A percentile compares a stretch with the other conserved stretches of the same genome.
Evolutionary conservation across 306 rosid species (phyloP).

Genomic region (Alnus rubra): DNA sequence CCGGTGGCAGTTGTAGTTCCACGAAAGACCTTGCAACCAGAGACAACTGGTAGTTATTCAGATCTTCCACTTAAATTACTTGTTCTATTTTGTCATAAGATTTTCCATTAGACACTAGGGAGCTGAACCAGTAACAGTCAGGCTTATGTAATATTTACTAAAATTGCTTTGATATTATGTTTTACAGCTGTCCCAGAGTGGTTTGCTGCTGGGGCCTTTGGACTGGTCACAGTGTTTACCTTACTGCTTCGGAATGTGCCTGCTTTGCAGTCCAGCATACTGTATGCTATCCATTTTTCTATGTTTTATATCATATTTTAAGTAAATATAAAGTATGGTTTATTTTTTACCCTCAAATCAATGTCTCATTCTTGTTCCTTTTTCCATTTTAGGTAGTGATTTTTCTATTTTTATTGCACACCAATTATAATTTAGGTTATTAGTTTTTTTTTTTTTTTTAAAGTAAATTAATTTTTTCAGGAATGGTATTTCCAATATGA

Average conservation of each 20-base stretch:
- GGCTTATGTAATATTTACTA: constrained; percentile 17
- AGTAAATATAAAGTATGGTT: neutral
- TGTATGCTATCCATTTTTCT: constrained; percentile 50
- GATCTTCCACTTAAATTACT: constrained; percentile 9
- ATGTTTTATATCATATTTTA: neutral
- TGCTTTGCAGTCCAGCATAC: constrained; percentile 75
- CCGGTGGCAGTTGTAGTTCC: constrained; percentile 98
- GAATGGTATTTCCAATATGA: constrained; percentile 11
- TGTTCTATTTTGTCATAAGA: neutral
- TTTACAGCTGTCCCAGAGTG: constrained; percentile 93
- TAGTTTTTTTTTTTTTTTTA: neutral
- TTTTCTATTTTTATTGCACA: neutral
- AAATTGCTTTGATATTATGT: constrained; percentile 17
- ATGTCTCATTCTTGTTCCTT: constrained; percentile 4
- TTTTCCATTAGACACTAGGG: neutral
- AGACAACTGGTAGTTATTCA: constrained; percentile 66
- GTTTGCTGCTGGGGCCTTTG: constrained; percentile 95
- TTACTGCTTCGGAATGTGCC: constrained; percentile 91
- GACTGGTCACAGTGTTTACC: constrained; percentile 84
- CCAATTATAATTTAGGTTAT: neutral
- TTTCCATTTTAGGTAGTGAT: neutral
- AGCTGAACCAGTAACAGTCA: neutral
- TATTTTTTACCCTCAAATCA: constrained; percentile 1
- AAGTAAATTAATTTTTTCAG: constrained; percentile 13
- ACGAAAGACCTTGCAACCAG: constrained; percentile 82